A percentile compares a stretch with the other conserved stretches of the same genome.
These are phyloP conservation scores for Vitis hybrid DNA, from an alignment of 177 flowering plant genomes.

Conservation along the genomic window DNA sequence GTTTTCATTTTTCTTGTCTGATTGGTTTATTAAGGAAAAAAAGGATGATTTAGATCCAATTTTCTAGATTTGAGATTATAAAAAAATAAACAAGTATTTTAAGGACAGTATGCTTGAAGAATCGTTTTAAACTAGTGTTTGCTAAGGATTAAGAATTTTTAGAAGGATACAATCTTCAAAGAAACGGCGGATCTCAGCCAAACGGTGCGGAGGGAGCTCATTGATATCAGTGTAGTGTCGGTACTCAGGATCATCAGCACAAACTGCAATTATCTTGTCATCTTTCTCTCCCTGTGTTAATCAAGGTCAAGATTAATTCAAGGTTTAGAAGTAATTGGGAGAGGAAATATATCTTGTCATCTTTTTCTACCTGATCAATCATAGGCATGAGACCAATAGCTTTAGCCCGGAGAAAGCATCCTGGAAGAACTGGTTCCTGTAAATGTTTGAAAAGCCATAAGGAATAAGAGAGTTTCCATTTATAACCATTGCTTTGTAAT, in stretches of 20 bases:
- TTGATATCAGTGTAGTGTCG: constrained; percentile 75
- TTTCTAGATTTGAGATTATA: not conserved
- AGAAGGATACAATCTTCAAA: constrained; percentile 90
- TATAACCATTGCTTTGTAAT: not conserved
- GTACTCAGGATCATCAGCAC: constrained; percentile 92
- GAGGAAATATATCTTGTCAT: not conserved
- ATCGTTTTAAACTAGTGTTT: not conserved
- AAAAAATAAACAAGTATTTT: no score
- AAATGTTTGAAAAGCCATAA: not conserved
- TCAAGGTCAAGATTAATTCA: not conserved
- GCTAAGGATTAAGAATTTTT: not conserved
- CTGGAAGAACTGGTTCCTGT: constrained; percentile 93
- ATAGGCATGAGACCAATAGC: constrained; percentile 91
- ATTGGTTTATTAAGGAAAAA: constrained; percentile 20
- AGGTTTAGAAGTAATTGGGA: not conserved
- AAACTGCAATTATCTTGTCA: constrained; percentile 91
- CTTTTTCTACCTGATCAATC: constrained; percentile 73
- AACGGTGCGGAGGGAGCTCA: constrained; percentile 89
- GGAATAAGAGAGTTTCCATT: not conserved
- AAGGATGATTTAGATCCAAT: not conserved
- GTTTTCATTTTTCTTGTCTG: constrained; percentile 74
- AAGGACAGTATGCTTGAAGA: no score
- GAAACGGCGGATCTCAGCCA: constrained; percentile 89
- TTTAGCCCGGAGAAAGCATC: constrained; percentile 86
- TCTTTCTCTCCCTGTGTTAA: constrained; percentile 77